Percentiles rank a stretch among this genome's conserved stretches.
phyloP scores from a whole-genome alignment of 139 green algal species.

The Tetradesmus obliquus region DNA sequence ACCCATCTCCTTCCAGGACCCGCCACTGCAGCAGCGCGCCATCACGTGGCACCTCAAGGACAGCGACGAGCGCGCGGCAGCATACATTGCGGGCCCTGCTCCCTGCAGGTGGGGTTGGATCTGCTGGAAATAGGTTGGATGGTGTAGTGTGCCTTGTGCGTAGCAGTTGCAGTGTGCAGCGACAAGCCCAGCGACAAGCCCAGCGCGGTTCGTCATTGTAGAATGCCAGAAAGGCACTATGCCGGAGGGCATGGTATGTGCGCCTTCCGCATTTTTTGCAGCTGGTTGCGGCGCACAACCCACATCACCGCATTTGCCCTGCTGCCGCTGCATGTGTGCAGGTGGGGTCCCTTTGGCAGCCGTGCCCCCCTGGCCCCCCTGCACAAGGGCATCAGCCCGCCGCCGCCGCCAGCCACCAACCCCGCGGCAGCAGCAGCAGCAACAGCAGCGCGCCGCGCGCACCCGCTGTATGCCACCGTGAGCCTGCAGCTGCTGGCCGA shows the following conservation, averaged over 20 bases:
- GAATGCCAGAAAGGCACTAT: too few relatives aligned
- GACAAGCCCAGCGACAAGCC: too few relatives aligned
- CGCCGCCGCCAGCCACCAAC: constrained; percentile 19
- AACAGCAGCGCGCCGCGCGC: constrained; percentile 64
- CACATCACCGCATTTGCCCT: too few relatives aligned
- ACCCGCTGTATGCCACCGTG: constrained; percentile 91
- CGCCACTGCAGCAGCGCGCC: constrained; percentile 61
- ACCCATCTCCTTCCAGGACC: constrained; percentile 51
- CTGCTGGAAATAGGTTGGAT: too few relatives aligned
- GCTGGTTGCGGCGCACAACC: too few relatives aligned
- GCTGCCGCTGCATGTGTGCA: not conserved
- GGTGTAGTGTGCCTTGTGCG: not conserved
- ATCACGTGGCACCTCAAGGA: constrained; percentile 85
- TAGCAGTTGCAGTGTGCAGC: not conserved
- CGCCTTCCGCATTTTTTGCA: too few relatives aligned
- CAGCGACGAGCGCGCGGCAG: constrained; percentile 94
- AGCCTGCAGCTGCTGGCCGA: constrained; percentile 74
- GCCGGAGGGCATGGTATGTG: too few relatives aligned
- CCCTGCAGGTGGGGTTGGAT: constrained; percentile 82
- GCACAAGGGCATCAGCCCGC: constrained; percentile 40
- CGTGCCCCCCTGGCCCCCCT: constrained; percentile 23
- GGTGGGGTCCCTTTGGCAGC: constrained; percentile 41
- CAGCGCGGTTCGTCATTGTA: too few relatives aligned
- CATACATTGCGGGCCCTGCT: constrained; percentile 91
- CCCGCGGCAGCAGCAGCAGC: constrained; percentile 43